Base-by-base conservation (phyloP, 192 early-diverging fungal species). In the Spinellus fusiger region DNA sequence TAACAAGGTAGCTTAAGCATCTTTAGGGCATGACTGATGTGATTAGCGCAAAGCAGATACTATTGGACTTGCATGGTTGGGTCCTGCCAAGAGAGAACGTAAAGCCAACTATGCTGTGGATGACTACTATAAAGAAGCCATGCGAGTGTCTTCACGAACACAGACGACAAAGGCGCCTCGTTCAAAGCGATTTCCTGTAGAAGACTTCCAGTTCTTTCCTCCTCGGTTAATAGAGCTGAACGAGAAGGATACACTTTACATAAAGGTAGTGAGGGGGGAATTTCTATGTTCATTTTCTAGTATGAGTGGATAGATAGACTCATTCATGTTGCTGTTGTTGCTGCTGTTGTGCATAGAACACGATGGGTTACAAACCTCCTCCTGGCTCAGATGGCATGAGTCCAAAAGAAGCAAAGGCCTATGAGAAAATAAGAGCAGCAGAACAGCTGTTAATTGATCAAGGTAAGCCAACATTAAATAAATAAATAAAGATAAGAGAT, bases 141-240 rank as follows among this genome's bases (percentile, higher is more conserved):
- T 96, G 33, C 82, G 89, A 18, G 74, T 81, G 34, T 77, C 75
- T 25, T 47, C 81, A 20, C 91, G 88, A 59, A 55, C 83, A 3
- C 59, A 75, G 5, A 59, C 74, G 4, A 77, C 76, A 38, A 80
- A 74, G 37, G 77, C 81, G 16, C 86, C 84, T 68, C 76, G 77
- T 22, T 84, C 83, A 28, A 89, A 87, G 66, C 79, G 83, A 65
- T 79, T 84, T 54, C 74, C 77, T 59, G 70, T 80, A 16, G 77
- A 87, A 33, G 96, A 98, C 65, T 94, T 90, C 71, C 96, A 99
- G 74, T 99, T 99, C 73, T 96, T 84, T 57, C 89, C 91, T 35
- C 72, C 78, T 27, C 81, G 91, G 20, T 74, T 98, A 18, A 69
- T 80, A n/a, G 86, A 89, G 47, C 80, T 98, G 15, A 79, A 90